Evolutionary conservation across 192 early-diverging fungal genomes (phyloP), one percentile per base, ranked within the genome.

Genomic region (Fimicolochytrium jonesii): DNA sequence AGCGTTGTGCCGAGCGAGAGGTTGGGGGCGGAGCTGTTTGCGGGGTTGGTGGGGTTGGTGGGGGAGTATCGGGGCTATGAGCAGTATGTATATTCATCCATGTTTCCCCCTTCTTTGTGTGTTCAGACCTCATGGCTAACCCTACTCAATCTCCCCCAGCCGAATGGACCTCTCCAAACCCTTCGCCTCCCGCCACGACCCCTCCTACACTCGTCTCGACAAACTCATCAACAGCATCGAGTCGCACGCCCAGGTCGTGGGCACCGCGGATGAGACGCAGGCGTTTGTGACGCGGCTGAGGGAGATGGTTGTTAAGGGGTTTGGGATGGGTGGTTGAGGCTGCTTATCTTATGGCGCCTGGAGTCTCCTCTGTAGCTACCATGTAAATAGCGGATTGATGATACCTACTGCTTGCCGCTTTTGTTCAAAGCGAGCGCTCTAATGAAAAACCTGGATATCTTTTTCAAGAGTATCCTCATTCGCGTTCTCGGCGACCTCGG

Each of bases 61-160:
- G 69, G 80, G 2, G 77, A 79, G 58, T 91, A 88, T 48, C 72
- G 82, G 13, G 64, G 55, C 18, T 70, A 87, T 67, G 69, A 80
- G 43, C 76, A 83, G 82, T 82, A 76, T 63, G 79, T 69, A 15
- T 9, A 7, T 2, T 0, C 0, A 28, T 26, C 1, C 34, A 22
- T 10, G 18, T 49, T 30, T 10, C 43, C 6, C 2, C n/a, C n/a
- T 6, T 6, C 6, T 48, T 17, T 48, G 9, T 7, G 23, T 9
- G 11, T 15, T 66, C 15, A 61, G 59, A 29, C 18, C n/a, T 20
- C 4, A 1, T 59, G 30, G n/a, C 44, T 61, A 9, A 56, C 47
- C 31, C 22, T n/a, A n/a, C n/a, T n/a, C n/a, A n/a, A n/a, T n/a
- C n/a, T n/a, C n/a, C n/a, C n/a, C n/a, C 56, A 85, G 72, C 56